Evolutionary conservation across 2,329 filamentous ascomycete genomes (phyloP), one percentile per base, ranked within the genome.

Genomic region (Fusarium sp.): DNA sequence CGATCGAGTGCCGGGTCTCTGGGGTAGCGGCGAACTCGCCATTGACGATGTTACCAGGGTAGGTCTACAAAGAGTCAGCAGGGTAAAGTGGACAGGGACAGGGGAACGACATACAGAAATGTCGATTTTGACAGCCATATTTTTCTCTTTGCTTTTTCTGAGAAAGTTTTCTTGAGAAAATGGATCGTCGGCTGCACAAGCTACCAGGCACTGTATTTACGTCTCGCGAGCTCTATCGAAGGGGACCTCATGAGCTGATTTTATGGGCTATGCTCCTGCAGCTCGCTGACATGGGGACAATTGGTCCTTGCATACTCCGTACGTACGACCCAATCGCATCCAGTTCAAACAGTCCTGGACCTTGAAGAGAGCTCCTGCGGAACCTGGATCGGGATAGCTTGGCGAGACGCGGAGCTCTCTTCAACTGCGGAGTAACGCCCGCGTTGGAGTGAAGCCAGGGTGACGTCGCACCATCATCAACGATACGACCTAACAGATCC

Each of bases 21-120:
- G 68, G 17, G 2, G 79, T 79, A 2, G 68, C 14, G 9, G 45
- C 68, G 9, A 76, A 63, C 40, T 80, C 60, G 37, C 76, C 75
- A 47, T 80, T 77, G 56, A 81, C 78, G 25, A 80, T 71, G 86
- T 90, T 30, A 17, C 43, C 43, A 17, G 54, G 64, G 9, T 69
- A 71, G 7, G 47, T 37, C 69, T 72, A 20, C 22, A 17, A 17
- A 33, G 54, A 17, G 9, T 57, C 37, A 35, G 32, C 32, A 57
- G 20, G 32, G 27, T 30, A n/a, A 10, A 20, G 17, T 37, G 27
- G 27, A 33, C 20, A 12, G 10, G 32, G 54, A 35, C 20, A 35
- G 20, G 52, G 20, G 25, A 32, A 14, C 17, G 47, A 57, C 30
- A 9, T n/a, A 27, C 54, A 2, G 32, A 37, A 20, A 30, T 57